These are phyloP conservation scores for Gaertneriomyces semiglobifer DNA, from an alignment of 192 early-diverging fungal species.

Conservation along the genomic window DNA sequence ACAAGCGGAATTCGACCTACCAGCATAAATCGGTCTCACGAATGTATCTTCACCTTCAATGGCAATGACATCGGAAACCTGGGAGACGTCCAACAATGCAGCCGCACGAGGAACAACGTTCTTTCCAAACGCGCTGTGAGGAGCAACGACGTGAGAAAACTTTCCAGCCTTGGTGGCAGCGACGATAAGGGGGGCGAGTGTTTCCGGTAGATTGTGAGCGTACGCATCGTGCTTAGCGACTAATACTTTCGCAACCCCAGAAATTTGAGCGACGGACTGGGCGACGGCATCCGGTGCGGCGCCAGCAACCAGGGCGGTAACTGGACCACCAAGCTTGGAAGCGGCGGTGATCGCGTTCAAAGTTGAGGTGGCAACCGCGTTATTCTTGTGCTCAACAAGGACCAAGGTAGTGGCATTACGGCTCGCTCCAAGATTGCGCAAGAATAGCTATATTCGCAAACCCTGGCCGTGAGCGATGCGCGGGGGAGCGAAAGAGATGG, in stretches of 20 bases:
- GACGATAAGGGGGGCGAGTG: conserved; percentile 70
- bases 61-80: conserved; percentile 83
- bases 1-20: conserved; percentile 38
- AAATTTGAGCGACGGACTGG: conserved; percentile 56
- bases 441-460: background rate
- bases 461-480: too few relatives aligned
- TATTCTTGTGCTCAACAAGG: conserved; percentile 84
- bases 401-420: conserved; percentile 61
- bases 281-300: conserved; percentile 52
- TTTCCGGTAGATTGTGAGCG: conserved; percentile 78
- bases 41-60: conserved; percentile 83
- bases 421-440: conserved; percentile 1
- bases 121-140: conserved; percentile 88
- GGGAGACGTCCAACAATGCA: conserved; percentile 85
- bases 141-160: conserved; percentile 82
- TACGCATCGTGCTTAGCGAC: conserved; percentile 76
- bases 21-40: conserved; percentile 95
- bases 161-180: conserved; percentile 62
- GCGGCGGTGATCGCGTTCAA: conserved; percentile 89
- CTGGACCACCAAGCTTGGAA: conserved; percentile 66
- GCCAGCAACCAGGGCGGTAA: conserved; percentile 89
- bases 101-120: conserved; percentile 92
- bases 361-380: conserved; percentile 64
- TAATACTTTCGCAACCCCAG: conserved; percentile 78
- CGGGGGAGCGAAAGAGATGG: too few relatives aligned